These are phyloP conservation scores for Cystobasidiaceae sp. DNA, from an alignment of 1,284 basidiomycete genomes.

Conservation along the genomic window DNA sequence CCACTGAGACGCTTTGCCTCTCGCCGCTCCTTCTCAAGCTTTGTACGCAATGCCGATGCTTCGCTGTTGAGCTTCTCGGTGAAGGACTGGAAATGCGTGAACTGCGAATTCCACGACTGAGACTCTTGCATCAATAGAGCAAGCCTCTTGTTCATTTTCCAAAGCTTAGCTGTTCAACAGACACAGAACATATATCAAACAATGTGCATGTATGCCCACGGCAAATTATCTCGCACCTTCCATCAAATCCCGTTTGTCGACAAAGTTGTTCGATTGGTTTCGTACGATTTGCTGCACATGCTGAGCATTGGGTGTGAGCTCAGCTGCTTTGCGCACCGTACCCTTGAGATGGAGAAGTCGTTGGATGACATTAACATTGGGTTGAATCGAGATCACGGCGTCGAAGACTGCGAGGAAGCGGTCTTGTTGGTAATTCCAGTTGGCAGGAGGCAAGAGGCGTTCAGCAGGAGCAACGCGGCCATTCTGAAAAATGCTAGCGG, in stretches of 20 bases:
- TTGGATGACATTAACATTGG: slow-evolving; percentile 6
- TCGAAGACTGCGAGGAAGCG: slow-evolving; percentile 32
- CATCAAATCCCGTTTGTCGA: slow-evolving; percentile 38
- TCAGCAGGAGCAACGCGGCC: slow-evolving; percentile 16
- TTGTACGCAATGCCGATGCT: slow-evolving; percentile 33
- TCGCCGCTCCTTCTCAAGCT: slow-evolving; percentile 37
- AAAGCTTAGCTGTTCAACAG: slow-evolving; percentile 23
- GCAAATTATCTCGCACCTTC: slow-evolving; percentile 32
- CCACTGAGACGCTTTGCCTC: slow-evolving; percentile 34
- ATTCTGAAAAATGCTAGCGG: neutral
- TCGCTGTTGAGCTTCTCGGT: slow-evolving; percentile 38
- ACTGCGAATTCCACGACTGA: slow-evolving; percentile 32
- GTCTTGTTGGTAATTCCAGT: slow-evolving; percentile 36
- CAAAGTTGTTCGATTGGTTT: slow-evolving; percentile 35
- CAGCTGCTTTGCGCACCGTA: slow-evolving; percentile 30
- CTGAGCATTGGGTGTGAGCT: slow-evolving; percentile 31
- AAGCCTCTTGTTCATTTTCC: slow-evolving; percentile 1
- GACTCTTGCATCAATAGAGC: neutral
- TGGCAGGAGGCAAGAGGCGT: slow-evolving; percentile 26
- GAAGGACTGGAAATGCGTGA: slow-evolving; percentile 31
- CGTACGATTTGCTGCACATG: slow-evolving; percentile 39
- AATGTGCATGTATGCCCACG: slow-evolving; percentile 17
- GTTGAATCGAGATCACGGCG: slow-evolving; percentile 25
- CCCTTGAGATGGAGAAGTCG: slow-evolving; percentile 28
- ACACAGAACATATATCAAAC: slow-evolving; percentile 15